Evolutionary conservation across 345 rosid genomes (phyloP), one percentile per base, ranked within the genome.

Genomic region (Lumnitzera racemosa): DNA sequence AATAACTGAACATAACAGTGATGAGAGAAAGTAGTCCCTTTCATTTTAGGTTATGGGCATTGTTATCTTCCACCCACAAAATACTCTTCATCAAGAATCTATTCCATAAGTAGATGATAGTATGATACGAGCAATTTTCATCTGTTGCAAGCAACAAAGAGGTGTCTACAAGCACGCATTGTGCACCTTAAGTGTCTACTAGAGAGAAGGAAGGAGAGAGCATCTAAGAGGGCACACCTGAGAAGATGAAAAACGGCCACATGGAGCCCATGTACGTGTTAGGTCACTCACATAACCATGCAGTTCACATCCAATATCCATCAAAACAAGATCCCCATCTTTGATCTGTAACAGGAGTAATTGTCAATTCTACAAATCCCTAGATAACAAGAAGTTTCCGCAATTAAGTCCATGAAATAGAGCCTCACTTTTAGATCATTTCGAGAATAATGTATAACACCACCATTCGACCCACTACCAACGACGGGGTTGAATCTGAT

Each of bases 251-350:
- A 94, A 94, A 67, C 80, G 73, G 54, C 99, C 99, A 54, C 80
- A 69, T 15, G 91, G 90, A 25, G 96, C 86, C 97, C 99, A 94
- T 60, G 99, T 86, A 36, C 99, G 90, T 60, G 99, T 87, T 69
- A 94, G 89, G 71, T 94, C 97, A 69, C 99, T 94, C 69, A 74
- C 87, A 73, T 94, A 94, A 62, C 96, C 95, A 78, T 94, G 95
- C 67, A 90, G 77, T 80, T 94, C 97, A 70, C 97, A 94, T 56
- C 99, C 99, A 72, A 94, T 80, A 72, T 90, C 99, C 97, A 94
- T 74, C 84, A 94, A 75, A 74, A 87, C 95, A 78, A 94, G 90
- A 74, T 94, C 86, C 53, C 86, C 96, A 69, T 86, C 81, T 56
- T 71, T 72, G 70, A 94, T 75, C 99, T 90, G 86, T 66, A 80